phyloP scores from a whole-genome alignment of 1,139 yeast genomes.

The Entelexis paramagnoliae region DNA sequence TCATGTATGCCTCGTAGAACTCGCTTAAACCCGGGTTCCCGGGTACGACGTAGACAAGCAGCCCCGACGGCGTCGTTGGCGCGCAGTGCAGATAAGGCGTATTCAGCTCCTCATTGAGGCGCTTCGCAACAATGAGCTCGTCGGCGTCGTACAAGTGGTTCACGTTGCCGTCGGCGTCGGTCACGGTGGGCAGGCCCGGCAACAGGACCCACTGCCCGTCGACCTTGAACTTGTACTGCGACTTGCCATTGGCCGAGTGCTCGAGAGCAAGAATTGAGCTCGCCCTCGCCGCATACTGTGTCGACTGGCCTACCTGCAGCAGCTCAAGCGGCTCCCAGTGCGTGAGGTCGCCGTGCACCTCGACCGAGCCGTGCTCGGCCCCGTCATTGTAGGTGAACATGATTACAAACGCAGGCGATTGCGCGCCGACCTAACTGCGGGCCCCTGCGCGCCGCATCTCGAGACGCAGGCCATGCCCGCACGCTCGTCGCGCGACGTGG shows the following conservation, averaged over 20 bases:
- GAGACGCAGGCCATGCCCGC: background rate
- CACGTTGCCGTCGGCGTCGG: constrained; percentile 17
- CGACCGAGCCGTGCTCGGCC: constrained; percentile 10
- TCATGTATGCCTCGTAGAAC: constrained; percentile 45
- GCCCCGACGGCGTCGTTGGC: background rate
- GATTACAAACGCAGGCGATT: background rate
- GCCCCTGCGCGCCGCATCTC: no score
- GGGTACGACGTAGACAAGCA: constrained; percentile 43
- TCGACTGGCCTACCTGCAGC: constrained; percentile 2
- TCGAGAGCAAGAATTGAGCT: background rate
- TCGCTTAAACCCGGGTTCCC: constrained; percentile 62
- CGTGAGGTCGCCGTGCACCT: constrained; percentile 4
- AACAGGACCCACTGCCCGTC: constrained; percentile 10
- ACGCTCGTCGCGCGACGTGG: constrained; percentile 2
- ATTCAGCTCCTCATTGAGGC: background rate
- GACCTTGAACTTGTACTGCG: constrained; percentile 5
- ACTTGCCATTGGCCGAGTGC: background rate
- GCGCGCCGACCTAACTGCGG: background rate
- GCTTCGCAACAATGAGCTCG: background rate
- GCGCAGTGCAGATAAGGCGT: constrained; percentile 6
- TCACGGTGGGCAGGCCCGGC: constrained; percentile 11
- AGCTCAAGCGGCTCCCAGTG: constrained; percentile 3
- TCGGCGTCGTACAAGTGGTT: constrained; percentile 5
- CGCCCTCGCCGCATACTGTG: constrained; percentile 9
- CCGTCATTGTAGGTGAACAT: constrained; percentile 19